Percentiles rank a stretch among this genome's conserved stretches.
Conservation (phyloP, 352 stramenopile genomes). For the Phytophthora nicotianae region DNA sequence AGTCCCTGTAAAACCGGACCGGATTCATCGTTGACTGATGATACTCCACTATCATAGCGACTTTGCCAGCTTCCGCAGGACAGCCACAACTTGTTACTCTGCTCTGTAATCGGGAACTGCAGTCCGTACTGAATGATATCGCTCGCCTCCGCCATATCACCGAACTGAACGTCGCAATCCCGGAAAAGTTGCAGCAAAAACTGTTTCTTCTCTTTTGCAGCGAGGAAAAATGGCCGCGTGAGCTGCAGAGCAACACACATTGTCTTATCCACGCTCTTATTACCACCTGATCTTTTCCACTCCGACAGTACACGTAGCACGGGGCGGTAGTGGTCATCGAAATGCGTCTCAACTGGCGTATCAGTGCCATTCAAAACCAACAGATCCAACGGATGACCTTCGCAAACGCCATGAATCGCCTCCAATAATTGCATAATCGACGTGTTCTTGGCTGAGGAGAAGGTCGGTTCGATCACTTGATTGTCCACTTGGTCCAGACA, state of each 20-base stretch:
- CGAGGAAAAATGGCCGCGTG: constrained; percentile 57
- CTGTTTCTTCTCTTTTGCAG: constrained; percentile 60
- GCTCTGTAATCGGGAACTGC: constrained; percentile 54
- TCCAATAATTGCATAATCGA: constrained; percentile 42
- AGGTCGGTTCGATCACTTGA: constrained; percentile 23
- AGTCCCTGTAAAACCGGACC: constrained; percentile 38
- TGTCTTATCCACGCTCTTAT: constrained; percentile 24
- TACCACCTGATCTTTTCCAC: constrained; percentile 35
- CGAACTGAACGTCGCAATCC: constrained; percentile 70
- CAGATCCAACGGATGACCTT: constrained; percentile 36
- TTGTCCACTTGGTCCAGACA: constrained; percentile 40
- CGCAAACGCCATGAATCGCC: constrained; percentile 52
- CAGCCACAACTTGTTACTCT: constrained; percentile 53
- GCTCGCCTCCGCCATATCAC: constrained; percentile 61
- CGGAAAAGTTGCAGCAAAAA: constrained; percentile 76
- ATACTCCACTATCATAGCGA: constrained; percentile 18
- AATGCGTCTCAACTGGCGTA: constrained; percentile 45
- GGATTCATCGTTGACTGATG: background rate
- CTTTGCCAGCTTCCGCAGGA: constrained; percentile 63
- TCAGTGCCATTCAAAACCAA: constrained; percentile 22
- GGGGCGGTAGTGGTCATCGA: constrained; percentile 48
- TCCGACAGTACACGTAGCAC: constrained; percentile 41
- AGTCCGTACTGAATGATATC: constrained; percentile 64
- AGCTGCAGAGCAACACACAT: constrained; percentile 44
- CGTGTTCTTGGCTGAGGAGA: constrained; percentile 27